Evolutionary conservation across 176 grass and related monocot species (phyloP).

Genomic region (Carex pumila): DNA sequence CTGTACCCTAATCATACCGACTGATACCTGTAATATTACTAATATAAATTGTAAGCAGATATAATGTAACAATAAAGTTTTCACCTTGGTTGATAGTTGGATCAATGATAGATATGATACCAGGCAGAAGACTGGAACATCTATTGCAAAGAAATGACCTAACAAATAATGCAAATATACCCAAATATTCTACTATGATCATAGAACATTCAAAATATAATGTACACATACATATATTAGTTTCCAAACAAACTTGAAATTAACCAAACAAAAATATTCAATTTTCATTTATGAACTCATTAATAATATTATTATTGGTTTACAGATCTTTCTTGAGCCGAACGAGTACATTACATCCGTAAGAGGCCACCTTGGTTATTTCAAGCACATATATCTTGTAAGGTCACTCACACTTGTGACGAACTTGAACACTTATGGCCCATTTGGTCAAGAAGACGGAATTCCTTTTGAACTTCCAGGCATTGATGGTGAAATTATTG

Average conservation of each 20-base stretch:
- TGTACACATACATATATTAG: background rate
- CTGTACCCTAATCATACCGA: background rate
- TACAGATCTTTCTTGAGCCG: constrained; percentile 25
- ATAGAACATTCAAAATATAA: no score
- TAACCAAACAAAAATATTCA: background rate
- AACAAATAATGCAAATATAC: no score
- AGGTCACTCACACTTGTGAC: constrained; percentile 31
- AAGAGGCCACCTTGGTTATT: constrained; percentile 26
- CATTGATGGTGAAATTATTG: constrained; percentile 32
- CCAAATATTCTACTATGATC: no score
- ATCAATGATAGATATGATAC: background rate
- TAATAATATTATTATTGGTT: background rate
- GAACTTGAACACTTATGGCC: constrained; percentile 29
- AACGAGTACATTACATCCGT: constrained; percentile 36
- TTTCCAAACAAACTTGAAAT: background rate
- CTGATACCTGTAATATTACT: background rate
- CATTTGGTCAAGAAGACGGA: constrained; percentile 33
- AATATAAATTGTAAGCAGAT: background rate
- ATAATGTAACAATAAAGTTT: background rate
- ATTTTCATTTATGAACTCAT: background rate
- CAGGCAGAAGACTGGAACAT: no score
- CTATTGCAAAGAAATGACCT: no score
- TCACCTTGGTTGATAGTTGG: background rate
- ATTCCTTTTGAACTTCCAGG: constrained; percentile 34
- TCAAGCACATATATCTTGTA: constrained; percentile 17